Evolutionary conservation across 108 stramenopile genomes (phyloP).

Genomic region (Discostella pseudostelligera): DNA sequence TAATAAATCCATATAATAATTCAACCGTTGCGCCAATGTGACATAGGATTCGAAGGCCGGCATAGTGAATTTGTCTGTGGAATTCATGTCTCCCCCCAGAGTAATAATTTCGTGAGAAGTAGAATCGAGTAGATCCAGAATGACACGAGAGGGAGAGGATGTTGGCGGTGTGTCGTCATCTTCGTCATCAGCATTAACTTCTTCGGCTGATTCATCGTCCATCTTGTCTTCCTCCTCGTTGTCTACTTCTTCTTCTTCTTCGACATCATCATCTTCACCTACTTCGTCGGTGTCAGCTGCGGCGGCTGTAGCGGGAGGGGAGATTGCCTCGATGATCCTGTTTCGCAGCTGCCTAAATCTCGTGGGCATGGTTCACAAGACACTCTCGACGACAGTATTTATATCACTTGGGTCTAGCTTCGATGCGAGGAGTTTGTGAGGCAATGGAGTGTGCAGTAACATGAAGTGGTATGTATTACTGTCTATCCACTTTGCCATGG

Average conservation of each 20-base stretch:
- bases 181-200: background rate
- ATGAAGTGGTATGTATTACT: no score
- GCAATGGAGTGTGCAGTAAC: no score
- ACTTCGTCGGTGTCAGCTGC: no score
- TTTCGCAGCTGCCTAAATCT: no score
- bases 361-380: no score
- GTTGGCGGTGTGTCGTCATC: background rate
- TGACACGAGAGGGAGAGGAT: constrained; percentile 18
- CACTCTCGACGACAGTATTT: no score
- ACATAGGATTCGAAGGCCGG: background rate
- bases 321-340: no score
- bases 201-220: background rate
- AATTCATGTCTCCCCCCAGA: constrained; percentile 1
- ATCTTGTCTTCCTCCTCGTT: background rate
- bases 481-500: no score
- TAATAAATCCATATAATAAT: constrained; percentile 17
- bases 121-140: constrained; percentile 25
- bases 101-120: constrained; percentile 34
- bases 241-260: background rate
- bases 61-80: background rate
- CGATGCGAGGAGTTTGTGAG: no score
- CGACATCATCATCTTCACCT: background rate
- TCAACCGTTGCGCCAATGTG: constrained; percentile 9
- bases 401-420: no score
- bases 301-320: no score